These are phyloP conservation scores for Francoa sonchifolia DNA, from an alignment of 441 rosid genomes.

Conservation along the genomic window DNA sequence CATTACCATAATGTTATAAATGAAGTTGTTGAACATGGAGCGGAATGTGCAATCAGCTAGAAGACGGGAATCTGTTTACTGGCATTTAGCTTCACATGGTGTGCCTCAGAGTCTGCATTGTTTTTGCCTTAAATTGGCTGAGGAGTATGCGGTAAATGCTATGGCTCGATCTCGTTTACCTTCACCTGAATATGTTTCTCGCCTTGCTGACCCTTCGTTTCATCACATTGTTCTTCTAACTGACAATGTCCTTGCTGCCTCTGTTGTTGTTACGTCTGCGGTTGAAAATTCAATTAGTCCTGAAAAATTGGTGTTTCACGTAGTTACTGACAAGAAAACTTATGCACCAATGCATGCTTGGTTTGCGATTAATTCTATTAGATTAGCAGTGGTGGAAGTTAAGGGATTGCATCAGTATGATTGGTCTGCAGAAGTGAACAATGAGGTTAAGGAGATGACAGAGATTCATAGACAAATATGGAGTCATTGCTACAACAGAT, in stretches of 20 bases:
- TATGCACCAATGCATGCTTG: slow-evolving; percentile 90
- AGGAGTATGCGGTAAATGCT: slow-evolving; percentile 81
- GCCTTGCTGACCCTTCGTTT: slow-evolving; percentile 53
- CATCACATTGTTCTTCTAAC: slow-evolving; percentile 72
- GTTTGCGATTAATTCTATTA: slow-evolving; percentile 69
- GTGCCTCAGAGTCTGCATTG: slow-evolving; percentile 80
- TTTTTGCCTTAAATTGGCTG: slow-evolving; percentile 73
- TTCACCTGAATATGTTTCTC: slow-evolving; percentile 58
- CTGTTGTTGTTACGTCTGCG: slow-evolving; percentile 70
- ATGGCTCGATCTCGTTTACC: slow-evolving; percentile 73
- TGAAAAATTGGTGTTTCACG: slow-evolving; percentile 64
- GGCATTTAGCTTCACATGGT: slow-evolving; percentile 90
- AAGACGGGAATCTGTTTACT: slow-evolving; percentile 60
- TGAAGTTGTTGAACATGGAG: slow-evolving; percentile 68
- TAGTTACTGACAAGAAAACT: slow-evolving; percentile 85
- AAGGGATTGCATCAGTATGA: slow-evolving; percentile 89
- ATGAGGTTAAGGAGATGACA: slow-evolving; percentile 58
- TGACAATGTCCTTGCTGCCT: slow-evolving; percentile 81
- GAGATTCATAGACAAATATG: slow-evolving; percentile 56
- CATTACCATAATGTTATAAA: too few species aligned
- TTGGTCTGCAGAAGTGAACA: slow-evolving; percentile 68
- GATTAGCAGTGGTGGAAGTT: slow-evolving; percentile 63
- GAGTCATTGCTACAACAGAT: slow-evolving; percentile 38
- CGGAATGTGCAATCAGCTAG: slow-evolving; percentile 54
- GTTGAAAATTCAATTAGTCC: slow-evolving; percentile 48